Base-by-base conservation (phyloP, 208 protist species). In the Herpetomonas tarakana region DNA sequence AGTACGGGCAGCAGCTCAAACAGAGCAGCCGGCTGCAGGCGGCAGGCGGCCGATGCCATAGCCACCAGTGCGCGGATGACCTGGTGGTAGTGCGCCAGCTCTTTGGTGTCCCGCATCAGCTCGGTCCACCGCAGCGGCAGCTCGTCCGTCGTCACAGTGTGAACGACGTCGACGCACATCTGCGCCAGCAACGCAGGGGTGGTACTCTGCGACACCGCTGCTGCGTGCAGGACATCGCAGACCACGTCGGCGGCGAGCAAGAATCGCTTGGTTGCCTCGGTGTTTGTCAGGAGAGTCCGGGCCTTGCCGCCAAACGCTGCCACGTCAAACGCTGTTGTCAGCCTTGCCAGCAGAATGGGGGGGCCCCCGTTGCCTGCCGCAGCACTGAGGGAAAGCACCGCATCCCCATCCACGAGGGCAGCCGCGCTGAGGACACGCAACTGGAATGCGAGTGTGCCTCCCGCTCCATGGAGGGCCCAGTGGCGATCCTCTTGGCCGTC, bases 81-180 rank as follows among this genome's bases (percentile, higher is more conserved):
- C 12, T 49, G 22, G 27, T 56, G 35, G 31, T 72, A 71, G 58
- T 65, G 63, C 16, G 29, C 25, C n/a, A 41, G 45, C 52, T 68
- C 73, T n/a, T 16, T 35, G 0, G 62, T 58, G 18, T 58, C 55
- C 3, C 50, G 2, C n/a, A 25, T 27, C 27, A 92, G 52, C 58
- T 92, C 85, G 27, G 44, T 35, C 79, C 72, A 78, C 30, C 58
- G 51, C 12, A 92, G 52, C 49, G 85, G 85, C 38, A 92, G 67
- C 35, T 86, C 85, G 30, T 79, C 62, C 22, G 55, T 67, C 7
- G 86, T 16, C 3, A 68, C 41, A 19, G 59, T 29, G 6, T 51
- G n/a, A 0, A 78, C 45, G 1, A 68, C 12, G 11, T 9, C 27
- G 25, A 30, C 52, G 16, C 24, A 31, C 52, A 46, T 59, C 16